Evolutionary conservation across 768 basidiomycete genomes (phyloP).

Genomic region (Inosperma sp.): DNA sequence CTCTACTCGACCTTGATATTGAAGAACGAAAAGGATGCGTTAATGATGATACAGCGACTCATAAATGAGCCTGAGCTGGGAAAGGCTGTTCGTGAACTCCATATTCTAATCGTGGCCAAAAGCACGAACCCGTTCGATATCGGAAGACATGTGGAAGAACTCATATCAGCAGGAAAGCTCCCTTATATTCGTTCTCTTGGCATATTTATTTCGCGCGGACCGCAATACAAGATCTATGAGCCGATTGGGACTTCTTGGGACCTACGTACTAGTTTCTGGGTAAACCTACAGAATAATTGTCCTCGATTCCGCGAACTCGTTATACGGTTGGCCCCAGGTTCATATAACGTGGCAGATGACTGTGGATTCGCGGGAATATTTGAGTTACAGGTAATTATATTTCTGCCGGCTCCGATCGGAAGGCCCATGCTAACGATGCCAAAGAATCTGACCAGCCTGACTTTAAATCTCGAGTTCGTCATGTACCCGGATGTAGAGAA

Average conservation of each 20-base stretch:
- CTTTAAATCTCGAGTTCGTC: neutral
- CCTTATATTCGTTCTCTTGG: neutral
- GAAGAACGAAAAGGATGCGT: neutral
- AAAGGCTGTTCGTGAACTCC: conserved; percentile 9
- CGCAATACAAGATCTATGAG: neutral
- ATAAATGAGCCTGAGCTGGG: conserved; percentile 7
- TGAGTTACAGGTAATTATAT: neutral
- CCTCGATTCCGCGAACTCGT: neutral
- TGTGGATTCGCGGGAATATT: too few relatives aligned
- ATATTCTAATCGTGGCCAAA: conserved; percentile 10
- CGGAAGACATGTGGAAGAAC: conserved; percentile 2
- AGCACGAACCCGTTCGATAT: neutral
- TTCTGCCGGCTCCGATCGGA: neutral
- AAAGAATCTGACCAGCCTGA: neutral
- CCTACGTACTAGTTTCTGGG: neutral
- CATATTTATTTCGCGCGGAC: neutral
- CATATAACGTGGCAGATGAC: too few relatives aligned
- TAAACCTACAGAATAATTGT: neutral
- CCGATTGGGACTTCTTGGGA: neutral
- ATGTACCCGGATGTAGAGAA: neutral
- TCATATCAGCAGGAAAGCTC: neutral
- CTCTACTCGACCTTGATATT: neutral
- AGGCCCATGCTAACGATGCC: neutral
- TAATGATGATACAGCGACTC: neutral
- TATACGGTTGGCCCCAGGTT: too few relatives aligned